Conservation (phyloP, 2,329 filamentous ascomycete genomes). For the Cladosporium sp. region DNA sequence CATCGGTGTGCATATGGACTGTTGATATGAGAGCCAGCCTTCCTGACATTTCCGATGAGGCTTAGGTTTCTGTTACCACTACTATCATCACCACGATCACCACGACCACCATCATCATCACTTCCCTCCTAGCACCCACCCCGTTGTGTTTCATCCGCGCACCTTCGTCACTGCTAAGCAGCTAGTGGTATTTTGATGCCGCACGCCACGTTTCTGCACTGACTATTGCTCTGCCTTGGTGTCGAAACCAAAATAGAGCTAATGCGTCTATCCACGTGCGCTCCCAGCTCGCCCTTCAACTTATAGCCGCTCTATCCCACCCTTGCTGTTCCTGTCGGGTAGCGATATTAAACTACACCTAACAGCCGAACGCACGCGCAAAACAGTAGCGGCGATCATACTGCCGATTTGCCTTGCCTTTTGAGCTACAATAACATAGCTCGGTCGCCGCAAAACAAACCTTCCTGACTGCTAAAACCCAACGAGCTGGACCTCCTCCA, state of each 20-base stretch:
- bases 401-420: slow-evolving; percentile 1
- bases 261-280: slow-evolving; percentile 10
- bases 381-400: slow-evolving; percentile 15
- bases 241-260: slow-evolving; percentile 8
- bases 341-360: slow-evolving; percentile 12
- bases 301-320: slow-evolving; percentile 12
- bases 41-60: background rate
- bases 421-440: background rate
- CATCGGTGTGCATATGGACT: background rate
- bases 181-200: slow-evolving; percentile 13
- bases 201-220: slow-evolving; percentile 13
- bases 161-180: slow-evolving; percentile 10
- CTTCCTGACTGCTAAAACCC: background rate
- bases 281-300: slow-evolving; percentile 7
- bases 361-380: slow-evolving; percentile 14
- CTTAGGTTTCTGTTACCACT: background rate
- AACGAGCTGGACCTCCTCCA: background rate
- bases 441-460: slow-evolving; percentile 1
- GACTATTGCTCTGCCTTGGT: slow-evolving; percentile 10
- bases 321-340: slow-evolving; percentile 11
- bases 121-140: slow-evolving; percentile 5
- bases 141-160: slow-evolving; percentile 8
- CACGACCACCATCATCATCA: background rate
- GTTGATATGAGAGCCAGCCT: slow-evolving; percentile 2
- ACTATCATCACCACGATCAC: background rate